A percentile compares a stretch with the other conserved stretches of the same genome.
Evolutionary conservation across 2,329 filamentous ascomycete genomes (phyloP).

Genomic region (Fusarium fracticaudum): DNA sequence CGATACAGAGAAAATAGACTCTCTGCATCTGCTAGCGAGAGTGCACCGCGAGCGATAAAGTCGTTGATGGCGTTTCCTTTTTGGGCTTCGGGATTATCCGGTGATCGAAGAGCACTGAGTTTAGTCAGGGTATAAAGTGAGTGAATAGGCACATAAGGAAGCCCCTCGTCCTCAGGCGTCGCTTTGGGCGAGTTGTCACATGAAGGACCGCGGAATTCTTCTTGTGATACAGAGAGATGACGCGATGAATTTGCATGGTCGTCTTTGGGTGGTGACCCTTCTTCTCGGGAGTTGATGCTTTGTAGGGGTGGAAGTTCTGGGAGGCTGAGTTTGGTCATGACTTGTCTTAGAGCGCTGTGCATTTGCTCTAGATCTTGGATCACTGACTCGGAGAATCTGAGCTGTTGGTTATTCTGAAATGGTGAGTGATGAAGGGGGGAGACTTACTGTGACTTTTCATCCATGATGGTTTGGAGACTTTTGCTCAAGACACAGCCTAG

Average conservation of each 20-base stretch:
- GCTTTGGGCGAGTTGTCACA: slow-evolving; percentile 45
- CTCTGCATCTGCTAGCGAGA: slow-evolving; percentile 59
- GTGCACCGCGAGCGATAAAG: slow-evolving; percentile 51
- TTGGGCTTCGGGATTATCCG: slow-evolving; percentile 42
- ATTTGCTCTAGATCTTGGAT: slow-evolving; percentile 41
- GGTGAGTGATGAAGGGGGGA: rapidly evolving
- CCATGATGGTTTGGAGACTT: slow-evolving; percentile 54
- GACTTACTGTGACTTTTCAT: slow-evolving; percentile 51
- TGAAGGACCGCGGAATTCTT: slow-evolving; percentile 38
- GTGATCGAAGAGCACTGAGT: slow-evolving; percentile 49
- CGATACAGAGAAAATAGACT: slow-evolving; percentile 62
- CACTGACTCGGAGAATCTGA: slow-evolving; percentile 30
- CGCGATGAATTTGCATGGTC: slow-evolving; percentile 10
- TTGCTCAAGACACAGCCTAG: slow-evolving; percentile 53
- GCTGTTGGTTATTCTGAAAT: not conserved
- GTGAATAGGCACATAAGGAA: slow-evolving; percentile 52
- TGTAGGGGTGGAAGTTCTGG: slow-evolving; percentile 39
- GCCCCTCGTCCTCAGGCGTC: slow-evolving; percentile 47
- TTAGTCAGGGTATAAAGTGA: slow-evolving; percentile 53
- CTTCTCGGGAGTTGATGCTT: slow-evolving; percentile 33
- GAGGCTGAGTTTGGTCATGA: slow-evolving; percentile 39
- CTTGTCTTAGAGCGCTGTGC: slow-evolving; percentile 38
- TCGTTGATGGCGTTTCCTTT: slow-evolving; percentile 42
- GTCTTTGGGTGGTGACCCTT: slow-evolving; percentile 38
- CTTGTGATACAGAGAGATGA: slow-evolving; percentile 20